A percentile compares a stretch with the other conserved stretches of the same genome.
Evolutionary conservation across 2,329 filamentous ascomycete species (phyloP).

Genomic region (Arthrinium phaeospermum): DNA sequence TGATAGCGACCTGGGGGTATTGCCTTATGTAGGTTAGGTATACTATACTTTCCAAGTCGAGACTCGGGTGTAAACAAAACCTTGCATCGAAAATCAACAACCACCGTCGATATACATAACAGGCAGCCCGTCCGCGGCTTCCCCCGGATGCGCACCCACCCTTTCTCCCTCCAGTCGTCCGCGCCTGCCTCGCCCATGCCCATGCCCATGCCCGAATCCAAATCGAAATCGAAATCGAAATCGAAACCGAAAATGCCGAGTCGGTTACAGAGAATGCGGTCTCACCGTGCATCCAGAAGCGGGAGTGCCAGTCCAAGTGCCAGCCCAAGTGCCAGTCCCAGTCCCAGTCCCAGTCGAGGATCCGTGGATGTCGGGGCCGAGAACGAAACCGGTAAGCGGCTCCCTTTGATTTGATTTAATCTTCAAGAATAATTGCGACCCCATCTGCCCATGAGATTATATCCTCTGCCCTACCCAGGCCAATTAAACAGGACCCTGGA

Average conservation of each 20-base stretch:
- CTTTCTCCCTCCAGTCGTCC: background rate
- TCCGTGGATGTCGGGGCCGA: background rate
- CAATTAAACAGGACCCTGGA: constrained; percentile 11
- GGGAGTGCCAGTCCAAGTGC: background rate
- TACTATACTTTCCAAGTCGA: background rate
- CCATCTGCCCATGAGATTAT: constrained; percentile 3
- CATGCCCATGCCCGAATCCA: background rate
- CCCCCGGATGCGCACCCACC: background rate
- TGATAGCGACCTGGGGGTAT: background rate
- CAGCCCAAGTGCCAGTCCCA: background rate
- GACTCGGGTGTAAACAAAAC: constrained; percentile 1
- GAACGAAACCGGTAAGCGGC: constrained; percentile 18
- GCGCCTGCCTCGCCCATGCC: background rate
- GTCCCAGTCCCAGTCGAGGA: background rate
- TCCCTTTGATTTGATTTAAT: constrained; percentile 14
- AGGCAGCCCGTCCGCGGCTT: background rate
- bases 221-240: background rate
- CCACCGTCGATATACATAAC: background rate
- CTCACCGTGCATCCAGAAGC: constrained; percentile 10
- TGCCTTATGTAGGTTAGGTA: background rate
- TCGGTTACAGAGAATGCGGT: background rate
- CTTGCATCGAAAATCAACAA: background rate
- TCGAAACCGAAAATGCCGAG: background rate
- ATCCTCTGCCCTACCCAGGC: background rate
- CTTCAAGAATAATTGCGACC: constrained; percentile 3